phyloP scores from a whole-genome alignment of 192 early-diverging fungal species.

The Backusella tarrabulga region DNA sequence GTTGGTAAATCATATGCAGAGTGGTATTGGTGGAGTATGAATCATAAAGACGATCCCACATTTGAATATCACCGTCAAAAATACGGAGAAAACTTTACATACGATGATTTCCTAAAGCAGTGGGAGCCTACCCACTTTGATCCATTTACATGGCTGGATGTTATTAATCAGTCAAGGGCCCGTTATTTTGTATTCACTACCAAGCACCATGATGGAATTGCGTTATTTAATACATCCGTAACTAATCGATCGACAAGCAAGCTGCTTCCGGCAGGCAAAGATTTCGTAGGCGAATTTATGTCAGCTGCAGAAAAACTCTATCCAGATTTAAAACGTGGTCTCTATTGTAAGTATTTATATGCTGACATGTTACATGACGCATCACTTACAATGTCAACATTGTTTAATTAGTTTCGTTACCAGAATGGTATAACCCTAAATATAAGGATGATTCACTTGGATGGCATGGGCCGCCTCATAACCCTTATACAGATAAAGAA shows the following conservation, averaged over 20 bases:
- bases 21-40: conserved; percentile 28
- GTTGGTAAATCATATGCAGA: conserved; percentile 20
- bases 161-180: conserved; percentile 15
- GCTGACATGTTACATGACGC: background rate
- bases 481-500: conserved; percentile 14
- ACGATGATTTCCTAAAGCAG: conserved; percentile 17
- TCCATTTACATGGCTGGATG: conserved; percentile 18
- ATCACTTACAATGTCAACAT: background rate
- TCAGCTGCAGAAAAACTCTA: conserved; percentile 5
- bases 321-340: conserved; percentile 20
- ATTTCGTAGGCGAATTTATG: conserved; percentile 28
- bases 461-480: conserved; percentile 18
- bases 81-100: conserved; percentile 20
- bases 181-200: conserved; percentile 30
- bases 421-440: conserved; percentile 30
- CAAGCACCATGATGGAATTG: conserved; percentile 33
- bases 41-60: background rate
- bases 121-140: conserved; percentile 17
- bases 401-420: conserved; percentile 19
- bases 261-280: conserved; percentile 5
- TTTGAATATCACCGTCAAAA: conserved; percentile 14
- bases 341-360: conserved; percentile 24
- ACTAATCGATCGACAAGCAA: conserved; percentile 18
- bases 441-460: conserved; percentile 11
- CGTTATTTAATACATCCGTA: conserved; percentile 27